Evolutionary conservation across 2,329 filamentous ascomycete species (phyloP), one percentile per base, ranked within the genome.

Genomic region (Davidsoniella virescens): DNA sequence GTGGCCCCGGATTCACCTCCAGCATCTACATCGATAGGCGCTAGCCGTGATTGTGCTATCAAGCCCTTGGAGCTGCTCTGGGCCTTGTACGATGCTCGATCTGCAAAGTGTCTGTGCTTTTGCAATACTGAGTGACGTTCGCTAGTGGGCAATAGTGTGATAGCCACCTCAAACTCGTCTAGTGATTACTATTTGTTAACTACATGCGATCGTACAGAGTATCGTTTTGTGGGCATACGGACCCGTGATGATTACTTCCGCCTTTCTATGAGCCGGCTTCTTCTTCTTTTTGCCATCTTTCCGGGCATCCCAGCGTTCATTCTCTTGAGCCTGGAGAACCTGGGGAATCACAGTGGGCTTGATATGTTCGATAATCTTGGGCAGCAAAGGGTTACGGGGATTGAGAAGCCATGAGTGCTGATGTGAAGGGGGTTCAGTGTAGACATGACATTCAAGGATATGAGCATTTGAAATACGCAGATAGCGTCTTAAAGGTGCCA

Each of bases 131-230:
- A 84, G 67, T 96, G 92, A 12, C 87, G 78, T 2, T 83, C 88
- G 47, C 77, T 80, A 6, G 83, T 84, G 63, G 94, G 86, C 43
- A 85, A 93, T 56, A 98, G 70, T 66, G 95, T 96, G 56, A 98
- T 84, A 37, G 87, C 85, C 12, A 95, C 87, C 61, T 96, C 87
- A 61, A 95, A 98, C 57, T 94, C 90, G 64, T 95, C 90, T 92
- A 58, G 44, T 17, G 4, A 16, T 14, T 16, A 25, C 42, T 33
- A 12, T 33, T 33, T 33, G 26, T 33, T 8, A 33, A 33, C 26
- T 33, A 33, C 26, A 5, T 33, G 26, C 10, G 10, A 33, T 33
- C 26, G 26, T 33, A 33, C 26, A 33, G 10, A 12, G 8, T 12
- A 41, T n/a, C 16, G 9, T 23, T 25, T 4, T n/a, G 25, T 47